A percentile compares a stretch with the other conserved stretches of the same genome.
Conservation (phyloP, 2,329 filamentous ascomycete genomes). For the Cadophora sp. region DNA sequence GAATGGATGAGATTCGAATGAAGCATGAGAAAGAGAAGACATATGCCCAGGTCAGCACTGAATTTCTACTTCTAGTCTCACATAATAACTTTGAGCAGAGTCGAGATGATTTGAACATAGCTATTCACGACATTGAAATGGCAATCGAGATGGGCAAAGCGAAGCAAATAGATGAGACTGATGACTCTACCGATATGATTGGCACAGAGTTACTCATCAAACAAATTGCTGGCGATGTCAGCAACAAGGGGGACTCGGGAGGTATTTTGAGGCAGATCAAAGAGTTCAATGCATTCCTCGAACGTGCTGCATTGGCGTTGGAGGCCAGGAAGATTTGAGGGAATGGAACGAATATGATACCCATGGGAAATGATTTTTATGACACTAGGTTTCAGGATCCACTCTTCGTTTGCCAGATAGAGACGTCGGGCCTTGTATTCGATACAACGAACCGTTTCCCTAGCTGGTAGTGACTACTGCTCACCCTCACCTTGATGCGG, state of each 20-base stretch:
- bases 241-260: conserved; percentile 55
- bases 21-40: conserved; percentile 63
- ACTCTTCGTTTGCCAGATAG: too few relatives aligned
- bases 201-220: conserved; percentile 65
- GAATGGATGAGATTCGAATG: conserved; percentile 67
- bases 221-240: conserved; percentile 61
- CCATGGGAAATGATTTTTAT: conserved; percentile 21
- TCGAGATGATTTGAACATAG: conserved; percentile 58
- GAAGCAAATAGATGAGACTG: conserved; percentile 54
- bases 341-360: conserved; percentile 26
- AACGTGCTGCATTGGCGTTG: conserved; percentile 63
- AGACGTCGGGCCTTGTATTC: too few relatives aligned
- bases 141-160: conserved; percentile 59
- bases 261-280: conserved; percentile 62
- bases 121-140: conserved; percentile 68
- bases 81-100: conserved; percentile 43
- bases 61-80: not conserved
- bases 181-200: conserved; percentile 58
- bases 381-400: too few relatives aligned
- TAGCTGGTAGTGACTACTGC: too few relatives aligned
- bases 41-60: conserved; percentile 55
- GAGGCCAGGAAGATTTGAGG: conserved; percentile 48
- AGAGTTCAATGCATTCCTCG: conserved; percentile 69
- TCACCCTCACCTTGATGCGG: too few relatives aligned
- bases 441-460: too few relatives aligned